Evolutionary conservation across 139 green algal genomes (phyloP).

Genomic region (Zygnema circumcarinatum): DNA sequence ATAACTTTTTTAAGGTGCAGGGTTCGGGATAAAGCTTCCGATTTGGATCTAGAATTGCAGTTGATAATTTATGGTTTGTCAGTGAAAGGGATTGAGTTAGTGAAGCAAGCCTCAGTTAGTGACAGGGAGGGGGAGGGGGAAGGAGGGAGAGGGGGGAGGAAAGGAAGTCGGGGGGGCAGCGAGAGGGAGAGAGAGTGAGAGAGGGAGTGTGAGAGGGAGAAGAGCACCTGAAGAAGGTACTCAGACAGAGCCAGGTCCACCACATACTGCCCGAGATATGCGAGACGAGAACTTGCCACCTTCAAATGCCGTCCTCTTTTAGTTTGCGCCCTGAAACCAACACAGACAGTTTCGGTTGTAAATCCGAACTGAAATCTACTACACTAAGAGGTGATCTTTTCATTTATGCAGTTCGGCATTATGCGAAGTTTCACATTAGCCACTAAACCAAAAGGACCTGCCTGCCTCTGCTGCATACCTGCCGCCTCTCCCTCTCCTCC

Average conservation of each 20-base stretch:
- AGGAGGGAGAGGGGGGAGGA: neutral
- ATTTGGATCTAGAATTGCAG: too few relatives aligned
- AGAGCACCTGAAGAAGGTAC: slow-evolving; percentile 22
- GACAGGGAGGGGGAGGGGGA: too few relatives aligned
- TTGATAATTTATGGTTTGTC: too few relatives aligned
- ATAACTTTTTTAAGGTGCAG: too few relatives aligned
- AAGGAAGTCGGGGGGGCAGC: neutral
- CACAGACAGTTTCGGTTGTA: neutral
- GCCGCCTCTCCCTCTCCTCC: neutral
- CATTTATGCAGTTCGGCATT: neutral
- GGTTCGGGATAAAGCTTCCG: too few relatives aligned
- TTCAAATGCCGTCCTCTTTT: neutral
- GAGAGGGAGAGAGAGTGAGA: too few relatives aligned
- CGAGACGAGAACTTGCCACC: slow-evolving; percentile 5
- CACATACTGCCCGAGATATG: slow-evolving; percentile 15
- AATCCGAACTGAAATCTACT: too few relatives aligned
- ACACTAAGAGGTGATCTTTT: too few relatives aligned
- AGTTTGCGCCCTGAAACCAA: neutral
- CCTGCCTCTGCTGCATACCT: neutral
- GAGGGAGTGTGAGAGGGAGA: neutral
- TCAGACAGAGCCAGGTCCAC: slow-evolving; percentile 38
- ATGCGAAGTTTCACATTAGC: neutral
- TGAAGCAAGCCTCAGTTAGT: too few relatives aligned
- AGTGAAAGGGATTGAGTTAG: too few relatives aligned
- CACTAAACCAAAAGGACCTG: neutral